These are phyloP conservation scores for Takakia lepidozioides DNA, from an alignment of 225 moss, liverwort and hornwort genomes.

Conservation along the genomic window DNA sequence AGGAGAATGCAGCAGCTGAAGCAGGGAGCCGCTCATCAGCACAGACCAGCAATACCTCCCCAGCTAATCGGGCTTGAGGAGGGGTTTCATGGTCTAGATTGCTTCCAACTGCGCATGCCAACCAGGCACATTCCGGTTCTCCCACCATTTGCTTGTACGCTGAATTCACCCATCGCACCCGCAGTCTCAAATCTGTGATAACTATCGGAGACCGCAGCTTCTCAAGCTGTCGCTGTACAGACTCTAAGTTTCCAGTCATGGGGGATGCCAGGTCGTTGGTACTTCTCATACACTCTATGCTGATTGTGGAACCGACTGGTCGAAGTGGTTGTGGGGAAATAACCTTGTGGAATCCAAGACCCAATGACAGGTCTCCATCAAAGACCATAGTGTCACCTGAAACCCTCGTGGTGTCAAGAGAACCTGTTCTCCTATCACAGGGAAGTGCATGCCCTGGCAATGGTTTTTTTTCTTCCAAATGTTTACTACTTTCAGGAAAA, in stretches of 20 bases:
- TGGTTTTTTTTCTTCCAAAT: neutral
- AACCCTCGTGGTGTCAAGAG: neutral
- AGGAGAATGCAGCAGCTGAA: slow-evolving; percentile 22
- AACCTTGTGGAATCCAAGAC: slow-evolving; percentile 16
- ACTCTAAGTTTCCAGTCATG: slow-evolving; percentile 22
- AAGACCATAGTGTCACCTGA: neutral
- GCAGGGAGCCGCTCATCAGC: slow-evolving; percentile 20
- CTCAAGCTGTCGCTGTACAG: slow-evolving; percentile 37
- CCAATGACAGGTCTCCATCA: slow-evolving; percentile 3
- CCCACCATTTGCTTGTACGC: slow-evolving; percentile 57
- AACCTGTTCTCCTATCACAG: neutral
- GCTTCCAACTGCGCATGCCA: slow-evolving; percentile 26
- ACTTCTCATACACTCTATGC: slow-evolving; percentile 17
- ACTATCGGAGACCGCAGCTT: slow-evolving; percentile 28
- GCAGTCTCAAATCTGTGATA: slow-evolving; percentile 38
- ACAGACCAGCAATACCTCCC: slow-evolving; percentile 44
- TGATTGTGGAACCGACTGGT: slow-evolving; percentile 57
- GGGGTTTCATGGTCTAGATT: slow-evolving; percentile 10
- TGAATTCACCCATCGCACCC: slow-evolving; percentile 54
- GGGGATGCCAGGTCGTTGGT: slow-evolving; percentile 13
- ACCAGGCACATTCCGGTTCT: slow-evolving; percentile 56
- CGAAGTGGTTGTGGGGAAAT: slow-evolving; percentile 47
- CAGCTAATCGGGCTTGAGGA: slow-evolving; percentile 32
- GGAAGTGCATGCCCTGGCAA: slow-evolving; percentile 1
- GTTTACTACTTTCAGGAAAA: slow-evolving; percentile 7